A percentile compares a stretch with the other conserved stretches of the same genome.
These are phyloP conservation scores for Obelidium mucronatum DNA, from an alignment of 192 early-diverging fungal genomes.

Conservation along the genomic window DNA sequence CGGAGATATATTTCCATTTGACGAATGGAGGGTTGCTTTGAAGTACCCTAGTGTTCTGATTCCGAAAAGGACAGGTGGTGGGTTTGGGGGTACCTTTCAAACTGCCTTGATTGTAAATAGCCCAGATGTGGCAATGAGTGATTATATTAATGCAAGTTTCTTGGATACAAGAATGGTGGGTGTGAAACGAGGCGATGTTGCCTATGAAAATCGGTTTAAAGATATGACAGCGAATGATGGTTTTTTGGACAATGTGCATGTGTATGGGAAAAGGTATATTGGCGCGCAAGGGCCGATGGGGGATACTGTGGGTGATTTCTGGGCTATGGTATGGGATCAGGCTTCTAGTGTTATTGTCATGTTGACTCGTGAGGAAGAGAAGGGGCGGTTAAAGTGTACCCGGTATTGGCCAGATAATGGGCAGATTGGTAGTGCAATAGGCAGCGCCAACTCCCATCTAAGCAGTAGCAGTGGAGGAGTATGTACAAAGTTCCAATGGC, in stretches of 20 bases:
- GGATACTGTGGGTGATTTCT: conserved; percentile 81
- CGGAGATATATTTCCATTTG: conserved; percentile 60
- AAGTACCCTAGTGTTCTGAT: conserved; percentile 17
- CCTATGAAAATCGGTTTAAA: neutral
- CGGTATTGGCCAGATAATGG: conserved; percentile 82
- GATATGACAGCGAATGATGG: neutral
- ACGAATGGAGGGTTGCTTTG: conserved; percentile 52
- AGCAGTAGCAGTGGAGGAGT: neutral
- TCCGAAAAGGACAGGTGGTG: neutral
- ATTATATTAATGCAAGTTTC: conserved; percentile 90
- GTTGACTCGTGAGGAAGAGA: conserved; percentile 83
- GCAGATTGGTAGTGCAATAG: neutral
- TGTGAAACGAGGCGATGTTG: neutral
- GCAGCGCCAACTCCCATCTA: neutral
- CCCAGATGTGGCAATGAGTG: conserved; percentile 33
- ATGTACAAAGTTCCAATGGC: conserved; percentile 15
- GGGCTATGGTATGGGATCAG: conserved; percentile 91
- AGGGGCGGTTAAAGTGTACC: conserved; percentile 77
- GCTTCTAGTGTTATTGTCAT: conserved; percentile 80
- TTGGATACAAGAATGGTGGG: conserved; percentile 44
- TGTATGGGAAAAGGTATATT: conserved; percentile 69
- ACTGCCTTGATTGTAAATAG: neutral
- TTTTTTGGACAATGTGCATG: neutral
- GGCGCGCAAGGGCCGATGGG: conserved; percentile 88
- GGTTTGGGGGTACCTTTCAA: no score